Conservation (phyloP, 371 early-diverging fungal species). For the Circinella umbellata region DNA sequence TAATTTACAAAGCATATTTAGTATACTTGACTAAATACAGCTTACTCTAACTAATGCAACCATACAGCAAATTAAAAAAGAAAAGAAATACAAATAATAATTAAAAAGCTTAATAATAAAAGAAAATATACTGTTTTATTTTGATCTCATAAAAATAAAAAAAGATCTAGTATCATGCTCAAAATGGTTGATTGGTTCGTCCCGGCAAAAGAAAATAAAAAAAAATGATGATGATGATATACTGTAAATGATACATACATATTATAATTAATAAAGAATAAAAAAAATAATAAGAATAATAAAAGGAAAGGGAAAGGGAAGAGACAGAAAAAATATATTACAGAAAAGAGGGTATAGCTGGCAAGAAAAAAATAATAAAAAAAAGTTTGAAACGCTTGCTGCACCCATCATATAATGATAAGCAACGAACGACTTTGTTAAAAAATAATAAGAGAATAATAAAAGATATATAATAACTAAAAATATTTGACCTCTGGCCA, state of each 20-base stretch:
- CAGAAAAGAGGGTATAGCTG: slow-evolving; percentile 2
- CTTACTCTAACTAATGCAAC: too few species aligned
- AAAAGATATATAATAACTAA: slow-evolving; percentile 9
- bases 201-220: slow-evolving; percentile 4
- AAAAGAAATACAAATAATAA: not conserved
- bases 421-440: not conserved
- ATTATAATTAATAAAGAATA: too few species aligned
- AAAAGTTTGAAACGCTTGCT: not conserved
- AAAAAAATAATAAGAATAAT: not conserved
- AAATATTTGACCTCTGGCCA: slow-evolving; percentile 5
- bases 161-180: not conserved
- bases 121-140: not conserved
- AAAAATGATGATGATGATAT: slow-evolving; percentile 4
- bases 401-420: not conserved
- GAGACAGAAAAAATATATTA: slow-evolving; percentile 3
- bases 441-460: not conserved
- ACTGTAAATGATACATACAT: not conserved
- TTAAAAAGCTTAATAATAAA: slow-evolving; percentile 1
- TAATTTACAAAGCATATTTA: too few species aligned
- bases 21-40: too few species aligned
- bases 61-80: too few species aligned
- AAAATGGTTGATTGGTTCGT: not conserved
- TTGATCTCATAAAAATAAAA: not conserved
- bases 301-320: not conserved
- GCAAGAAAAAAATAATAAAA: not conserved